Evolutionary conservation across 768 basidiomycete species (phyloP).

Genomic region (Pisolithus orientalis): DNA sequence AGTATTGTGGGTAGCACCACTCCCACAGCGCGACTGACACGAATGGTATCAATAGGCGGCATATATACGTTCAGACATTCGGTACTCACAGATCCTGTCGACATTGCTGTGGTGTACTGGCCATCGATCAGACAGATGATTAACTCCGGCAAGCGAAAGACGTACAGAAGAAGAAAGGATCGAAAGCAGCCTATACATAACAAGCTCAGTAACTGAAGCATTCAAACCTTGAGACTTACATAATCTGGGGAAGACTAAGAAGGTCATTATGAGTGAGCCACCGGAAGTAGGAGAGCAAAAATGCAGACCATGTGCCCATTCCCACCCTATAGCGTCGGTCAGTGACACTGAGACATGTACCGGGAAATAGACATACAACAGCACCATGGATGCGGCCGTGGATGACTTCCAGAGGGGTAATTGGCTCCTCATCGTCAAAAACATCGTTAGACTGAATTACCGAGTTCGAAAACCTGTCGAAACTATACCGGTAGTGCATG

Average conservation of each 20-base stretch:
- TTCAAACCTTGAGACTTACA: slow-evolving; percentile 5
- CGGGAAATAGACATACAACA: slow-evolving; percentile 8
- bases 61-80: not conserved
- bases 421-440: no score
- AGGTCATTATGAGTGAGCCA: slow-evolving; percentile 1
- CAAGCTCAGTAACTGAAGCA: not conserved
- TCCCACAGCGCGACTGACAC: slow-evolving; percentile 23
- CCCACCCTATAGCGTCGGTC: no score
- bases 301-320: slow-evolving; percentile 20
- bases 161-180: slow-evolving; percentile 22
- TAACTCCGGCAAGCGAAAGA: not conserved
- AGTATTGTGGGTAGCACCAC: slow-evolving; percentile 25
- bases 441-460: slow-evolving; percentile 11
- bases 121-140: not conserved
- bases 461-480: slow-evolving; percentile 24
- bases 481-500: slow-evolving; percentile 6
- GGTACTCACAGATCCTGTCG: slow-evolving; percentile 17
- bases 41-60: not conserved
- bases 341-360: no score
- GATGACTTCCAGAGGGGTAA: slow-evolving; percentile 16
- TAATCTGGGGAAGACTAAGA: slow-evolving; percentile 16
- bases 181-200: slow-evolving; percentile 15
- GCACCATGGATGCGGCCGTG: slow-evolving; percentile 16
- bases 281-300: not conserved
- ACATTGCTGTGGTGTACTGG: slow-evolving; percentile 21